These are phyloP conservation scores for Epichloe glyceriae DNA, from an alignment of 2,329 filamentous ascomycete species.

Conservation along the genomic window DNA sequence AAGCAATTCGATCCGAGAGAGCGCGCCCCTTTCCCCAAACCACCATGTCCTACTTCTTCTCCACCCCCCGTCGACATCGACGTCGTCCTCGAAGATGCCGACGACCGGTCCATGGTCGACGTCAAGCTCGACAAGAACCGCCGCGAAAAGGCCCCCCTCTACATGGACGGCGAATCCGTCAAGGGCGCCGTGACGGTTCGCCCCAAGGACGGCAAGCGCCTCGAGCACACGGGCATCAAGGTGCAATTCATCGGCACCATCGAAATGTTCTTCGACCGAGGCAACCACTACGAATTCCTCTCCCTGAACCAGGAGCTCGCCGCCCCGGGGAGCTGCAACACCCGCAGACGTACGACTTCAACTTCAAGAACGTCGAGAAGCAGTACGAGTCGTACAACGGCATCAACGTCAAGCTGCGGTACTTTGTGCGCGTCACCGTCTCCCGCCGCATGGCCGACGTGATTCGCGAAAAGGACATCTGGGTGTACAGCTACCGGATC, in stretches of 20 bases:
- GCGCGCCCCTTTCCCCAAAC: conserved; percentile 2
- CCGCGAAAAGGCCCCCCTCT: conserved; percentile 90
- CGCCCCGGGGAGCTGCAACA: conserved; percentile 96
- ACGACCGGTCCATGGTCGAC: conserved; percentile 90
- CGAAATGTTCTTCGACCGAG: conserved; percentile 99
- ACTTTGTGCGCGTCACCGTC: conserved; percentile 95
- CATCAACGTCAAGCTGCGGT: conserved; percentile 98
- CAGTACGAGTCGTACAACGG: conserved; percentile 99
- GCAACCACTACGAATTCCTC: conserved; percentile 98
- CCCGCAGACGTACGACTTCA: conserved; percentile 97
- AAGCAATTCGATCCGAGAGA: neutral
- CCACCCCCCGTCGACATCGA: conserved; percentile 98
- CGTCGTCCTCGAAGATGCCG: conserved; percentile 88
- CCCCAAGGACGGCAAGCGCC: conserved; percentile 93
- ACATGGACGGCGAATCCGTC: conserved; percentile 96
- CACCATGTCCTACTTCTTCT: conserved; percentile 93
- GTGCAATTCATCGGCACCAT: conserved; percentile 99
- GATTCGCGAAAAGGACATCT: conserved; percentile 96
- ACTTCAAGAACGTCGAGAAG: conserved; percentile 99
- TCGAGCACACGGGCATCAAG: conserved; percentile 98
- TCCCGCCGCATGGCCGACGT: conserved; percentile 96
- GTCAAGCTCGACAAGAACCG: conserved; percentile 98
- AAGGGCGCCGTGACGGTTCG: conserved; percentile 91
- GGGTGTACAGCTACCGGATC: conserved; percentile 98
- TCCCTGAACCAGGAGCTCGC: conserved; percentile 94